Evolutionary conservation across 257 asterid species (phyloP).

Genomic region (Salvia miltiorrhiza): DNA sequence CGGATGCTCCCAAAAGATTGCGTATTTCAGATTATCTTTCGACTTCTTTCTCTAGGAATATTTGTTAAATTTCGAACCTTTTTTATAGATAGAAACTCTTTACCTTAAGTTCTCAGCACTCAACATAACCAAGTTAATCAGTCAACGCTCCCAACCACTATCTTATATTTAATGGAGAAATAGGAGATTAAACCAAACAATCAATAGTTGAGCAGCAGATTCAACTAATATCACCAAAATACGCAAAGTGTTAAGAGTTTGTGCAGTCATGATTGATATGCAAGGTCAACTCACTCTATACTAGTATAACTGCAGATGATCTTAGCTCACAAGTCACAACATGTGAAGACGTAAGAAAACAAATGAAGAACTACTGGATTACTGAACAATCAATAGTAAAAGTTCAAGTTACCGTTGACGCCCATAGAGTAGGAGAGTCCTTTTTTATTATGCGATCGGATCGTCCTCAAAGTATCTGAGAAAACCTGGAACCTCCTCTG

Average conservation of each 20-base stretch:
- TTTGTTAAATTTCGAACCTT: background rate
- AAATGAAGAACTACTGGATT: background rate
- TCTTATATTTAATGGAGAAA: background rate
- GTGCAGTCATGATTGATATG: background rate
- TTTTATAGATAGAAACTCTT: background rate
- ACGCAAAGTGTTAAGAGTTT: background rate
- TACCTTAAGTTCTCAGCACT: background rate
- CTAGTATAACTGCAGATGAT: background rate
- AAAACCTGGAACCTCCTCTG: constrained; percentile 65
- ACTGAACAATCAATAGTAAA: background rate
- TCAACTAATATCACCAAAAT: background rate
- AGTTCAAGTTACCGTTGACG: constrained; percentile 49
- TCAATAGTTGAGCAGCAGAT: background rate
- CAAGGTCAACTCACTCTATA: constrained; percentile 9
- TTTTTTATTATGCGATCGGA: constrained; percentile 80
- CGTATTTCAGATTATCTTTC: background rate
- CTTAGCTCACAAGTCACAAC: background rate
- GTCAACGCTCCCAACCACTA: too few relatives aligned
- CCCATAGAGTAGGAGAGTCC: constrained; percentile 78
- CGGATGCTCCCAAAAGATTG: background rate
- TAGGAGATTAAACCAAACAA: background rate
- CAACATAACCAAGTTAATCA: too few relatives aligned
- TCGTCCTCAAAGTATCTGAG: constrained; percentile 60
- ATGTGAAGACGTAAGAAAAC: background rate
- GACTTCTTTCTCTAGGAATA: background rate